Conservation (phyloP, 2,329 filamentous ascomycete species). For the Fusarium nematophilum region DNA sequence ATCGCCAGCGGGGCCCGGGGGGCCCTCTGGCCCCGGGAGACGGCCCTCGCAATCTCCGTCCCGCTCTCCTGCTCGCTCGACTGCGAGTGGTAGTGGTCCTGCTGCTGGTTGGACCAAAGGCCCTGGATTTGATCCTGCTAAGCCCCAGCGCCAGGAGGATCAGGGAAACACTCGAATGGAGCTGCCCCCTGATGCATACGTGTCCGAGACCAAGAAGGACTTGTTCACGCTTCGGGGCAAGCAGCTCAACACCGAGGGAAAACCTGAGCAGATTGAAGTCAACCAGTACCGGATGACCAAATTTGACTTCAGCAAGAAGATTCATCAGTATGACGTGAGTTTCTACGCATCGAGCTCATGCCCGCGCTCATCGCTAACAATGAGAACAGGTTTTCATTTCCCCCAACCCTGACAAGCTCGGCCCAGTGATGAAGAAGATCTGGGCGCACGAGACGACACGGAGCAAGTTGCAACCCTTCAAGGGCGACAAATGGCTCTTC, state of each 20-base stretch:
- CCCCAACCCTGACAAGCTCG: slow-evolving; percentile 69
- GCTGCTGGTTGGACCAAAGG: slow-evolving; percentile 41
- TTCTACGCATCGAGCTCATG: neutral
- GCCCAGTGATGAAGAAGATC: slow-evolving; percentile 76
- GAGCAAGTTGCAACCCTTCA: slow-evolving; percentile 60
- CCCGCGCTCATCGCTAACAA: slow-evolving; percentile 17
- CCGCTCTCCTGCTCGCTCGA: slow-evolving; percentile 32
- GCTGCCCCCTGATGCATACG: slow-evolving; percentile 68
- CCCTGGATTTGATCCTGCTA: slow-evolving; percentile 59
- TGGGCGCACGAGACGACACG: slow-evolving; percentile 76
- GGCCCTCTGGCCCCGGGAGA: slow-evolving; percentile 29
- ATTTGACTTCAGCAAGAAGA: slow-evolving; percentile 66
- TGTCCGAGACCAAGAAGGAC: slow-evolving; percentile 49
- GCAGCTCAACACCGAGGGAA: slow-evolving; percentile 68
- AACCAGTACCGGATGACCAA: slow-evolving; percentile 80
- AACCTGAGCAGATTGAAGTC: slow-evolving; percentile 65
- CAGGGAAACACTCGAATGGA: slow-evolving; percentile 64
- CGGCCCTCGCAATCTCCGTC: slow-evolving; percentile 35
- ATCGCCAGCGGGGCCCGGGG: slow-evolving; percentile 29
- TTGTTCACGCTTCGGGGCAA: slow-evolving; percentile 49
- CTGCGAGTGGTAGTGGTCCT: slow-evolving; percentile 24
- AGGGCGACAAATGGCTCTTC: slow-evolving; percentile 70
- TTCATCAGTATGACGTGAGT: slow-evolving; percentile 90
- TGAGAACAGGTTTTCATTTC: slow-evolving; percentile 70
- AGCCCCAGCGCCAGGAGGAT: slow-evolving; percentile 43